A percentile compares a stretch with the other conserved stretches of the same genome.
Conservation (phyloP, 2,329 filamentous ascomycete genomes). For the Beauveria asiatica region DNA sequence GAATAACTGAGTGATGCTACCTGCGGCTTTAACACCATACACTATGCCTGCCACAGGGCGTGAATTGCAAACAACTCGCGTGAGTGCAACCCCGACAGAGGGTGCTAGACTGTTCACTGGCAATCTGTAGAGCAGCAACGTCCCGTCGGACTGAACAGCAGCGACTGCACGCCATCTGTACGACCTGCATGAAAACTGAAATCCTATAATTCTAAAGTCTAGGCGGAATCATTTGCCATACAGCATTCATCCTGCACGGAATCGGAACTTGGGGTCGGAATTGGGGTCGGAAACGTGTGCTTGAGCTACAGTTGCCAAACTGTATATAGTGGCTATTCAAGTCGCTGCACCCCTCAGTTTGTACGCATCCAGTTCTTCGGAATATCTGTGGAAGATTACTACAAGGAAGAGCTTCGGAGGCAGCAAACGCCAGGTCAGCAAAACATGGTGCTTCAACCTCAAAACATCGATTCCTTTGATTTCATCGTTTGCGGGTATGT, state of each 20-base stretch:
- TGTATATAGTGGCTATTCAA: background rate
- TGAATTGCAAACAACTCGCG: no score
- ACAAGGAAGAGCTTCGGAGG: no score
- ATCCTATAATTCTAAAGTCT: no score
- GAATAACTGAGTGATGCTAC: no score
- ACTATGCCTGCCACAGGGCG: no score
- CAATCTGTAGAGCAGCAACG: no score
- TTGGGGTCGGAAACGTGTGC: background rate
- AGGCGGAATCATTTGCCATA: background rate
- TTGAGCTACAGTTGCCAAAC: background rate
- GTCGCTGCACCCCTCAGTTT: background rate
- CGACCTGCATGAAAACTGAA: background rate
- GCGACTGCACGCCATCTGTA: background rate
- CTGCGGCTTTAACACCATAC: no score
- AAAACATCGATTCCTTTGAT: slow-evolving; percentile 17
- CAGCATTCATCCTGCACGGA: background rate
- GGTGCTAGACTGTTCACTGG: no score
- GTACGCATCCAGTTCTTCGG: background rate
- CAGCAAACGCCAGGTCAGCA: no score
- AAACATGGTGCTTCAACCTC: background rate
- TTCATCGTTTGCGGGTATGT: slow-evolving; percentile 28
- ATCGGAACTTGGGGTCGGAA: background rate
- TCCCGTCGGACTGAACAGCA: no score
- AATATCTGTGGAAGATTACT: no score
- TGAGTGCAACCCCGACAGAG: no score